Percentiles rank a stretch among this genome's conserved stretches.
Conservation (phyloP, 73 alveolate genomes). For the Tetrahymena elliotti region DNA sequence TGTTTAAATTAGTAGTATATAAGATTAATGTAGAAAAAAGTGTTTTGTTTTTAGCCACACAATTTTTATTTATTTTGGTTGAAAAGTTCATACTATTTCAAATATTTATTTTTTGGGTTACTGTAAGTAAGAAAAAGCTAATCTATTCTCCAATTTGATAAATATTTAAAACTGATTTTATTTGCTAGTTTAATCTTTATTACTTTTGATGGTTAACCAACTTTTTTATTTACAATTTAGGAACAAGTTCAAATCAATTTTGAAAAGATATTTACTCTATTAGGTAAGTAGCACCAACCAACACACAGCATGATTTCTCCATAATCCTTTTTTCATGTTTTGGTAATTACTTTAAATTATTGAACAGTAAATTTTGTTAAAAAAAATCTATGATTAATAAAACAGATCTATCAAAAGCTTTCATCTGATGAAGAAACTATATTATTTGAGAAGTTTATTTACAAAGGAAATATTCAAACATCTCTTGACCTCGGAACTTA, state of each 20-base stretch:
- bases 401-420: background rate
- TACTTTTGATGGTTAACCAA: too few species aligned
- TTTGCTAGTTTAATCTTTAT: too few species aligned
- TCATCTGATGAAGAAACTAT: background rate
- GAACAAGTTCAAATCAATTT: background rate
- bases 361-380: too few species aligned
- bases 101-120: too few species aligned
- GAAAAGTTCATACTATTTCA: too few species aligned
- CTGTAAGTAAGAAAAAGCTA: too few species aligned
- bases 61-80: too few species aligned
- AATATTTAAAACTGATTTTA: background rate
- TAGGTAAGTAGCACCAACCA: background rate
- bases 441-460: background rate
- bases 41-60: too few species aligned
- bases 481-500: background rate
- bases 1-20: too few species aligned
- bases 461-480: background rate
- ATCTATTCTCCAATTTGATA: too few species aligned
- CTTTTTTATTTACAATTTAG: background rate
- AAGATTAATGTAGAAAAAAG: too few species aligned
- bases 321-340: background rate
- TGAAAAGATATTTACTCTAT: background rate
- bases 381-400: background rate
- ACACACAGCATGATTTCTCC: background rate
- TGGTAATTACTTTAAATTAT: background rate